phyloP scores from a whole-genome alignment of 2,329 filamentous ascomycete genomes.

The Fusarium lyarnte region DNA sequence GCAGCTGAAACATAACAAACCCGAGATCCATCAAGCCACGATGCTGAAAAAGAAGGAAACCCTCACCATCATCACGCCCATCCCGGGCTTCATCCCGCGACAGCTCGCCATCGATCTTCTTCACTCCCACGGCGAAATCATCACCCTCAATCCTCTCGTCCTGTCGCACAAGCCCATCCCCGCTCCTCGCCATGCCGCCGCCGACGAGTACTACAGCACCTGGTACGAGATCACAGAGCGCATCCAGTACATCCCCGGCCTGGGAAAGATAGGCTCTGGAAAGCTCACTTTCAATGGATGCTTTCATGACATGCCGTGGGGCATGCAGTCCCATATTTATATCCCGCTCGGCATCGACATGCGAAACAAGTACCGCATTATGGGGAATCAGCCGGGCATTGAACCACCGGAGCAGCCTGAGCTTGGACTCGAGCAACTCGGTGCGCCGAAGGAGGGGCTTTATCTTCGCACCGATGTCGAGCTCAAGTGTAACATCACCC shows the following conservation, averaged over 20 bases:
- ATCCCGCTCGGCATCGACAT: slow-evolving; percentile 73
- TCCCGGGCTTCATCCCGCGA: slow-evolving; percentile 75
- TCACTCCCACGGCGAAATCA: slow-evolving; percentile 75
- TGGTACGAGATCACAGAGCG: slow-evolving; percentile 79
- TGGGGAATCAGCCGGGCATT: slow-evolving; percentile 72
- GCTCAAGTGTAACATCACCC: slow-evolving; percentile 73
- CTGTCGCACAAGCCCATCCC: slow-evolving; percentile 70
- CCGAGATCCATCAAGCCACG: slow-evolving; percentile 32
- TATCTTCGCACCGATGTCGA: slow-evolving; percentile 77
- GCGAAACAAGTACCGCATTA: slow-evolving; percentile 74
- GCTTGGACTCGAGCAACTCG: slow-evolving; percentile 66
- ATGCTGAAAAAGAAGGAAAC: slow-evolving; percentile 71
- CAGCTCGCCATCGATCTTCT: slow-evolving; percentile 78
- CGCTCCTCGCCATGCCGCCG: slow-evolving; percentile 72
- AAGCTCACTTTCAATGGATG: slow-evolving; percentile 76
- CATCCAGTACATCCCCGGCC: slow-evolving; percentile 73
- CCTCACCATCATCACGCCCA: slow-evolving; percentile 75
- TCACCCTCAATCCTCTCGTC: slow-evolving; percentile 75
- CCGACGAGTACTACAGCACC: slow-evolving; percentile 77
- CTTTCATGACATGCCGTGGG: slow-evolving; percentile 78
- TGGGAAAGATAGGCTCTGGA: slow-evolving; percentile 71
- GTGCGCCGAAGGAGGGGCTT: slow-evolving; percentile 70
- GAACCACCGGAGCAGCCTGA: slow-evolving; percentile 70
- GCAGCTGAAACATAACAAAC: slow-evolving; percentile 27
- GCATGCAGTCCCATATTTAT: slow-evolving; percentile 76